Conservation (phyloP, 23 red algal species). For the Gracilaria caudata region DNA sequence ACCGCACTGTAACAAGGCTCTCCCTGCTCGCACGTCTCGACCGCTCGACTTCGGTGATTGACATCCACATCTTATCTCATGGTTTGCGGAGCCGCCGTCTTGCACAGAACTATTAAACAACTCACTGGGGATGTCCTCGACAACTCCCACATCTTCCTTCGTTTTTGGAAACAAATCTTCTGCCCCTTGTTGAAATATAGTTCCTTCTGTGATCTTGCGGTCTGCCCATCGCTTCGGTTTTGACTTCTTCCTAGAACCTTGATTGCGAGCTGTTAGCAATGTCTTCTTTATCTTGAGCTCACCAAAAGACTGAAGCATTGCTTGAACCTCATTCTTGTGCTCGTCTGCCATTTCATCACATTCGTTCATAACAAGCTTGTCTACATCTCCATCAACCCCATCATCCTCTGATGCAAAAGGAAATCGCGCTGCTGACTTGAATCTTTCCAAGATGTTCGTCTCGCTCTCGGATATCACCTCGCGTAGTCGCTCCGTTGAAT, state of each 20-base stretch:
- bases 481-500: background rate
- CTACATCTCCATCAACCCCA: background rate
- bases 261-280: background rate
- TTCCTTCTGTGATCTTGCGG: conserved; percentile 1
- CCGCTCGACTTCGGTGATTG: background rate
- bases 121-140: background rate
- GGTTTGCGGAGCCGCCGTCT: background rate
- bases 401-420: background rate
- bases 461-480: background rate
- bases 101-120: background rate
- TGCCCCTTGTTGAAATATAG: background rate
- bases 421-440: background rate
- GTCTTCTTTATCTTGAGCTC: conserved; percentile 4
- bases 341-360: conserved; percentile 15
- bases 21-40: background rate
- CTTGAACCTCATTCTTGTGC: conserved; percentile 34
- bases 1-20: background rate
- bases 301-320: conserved; percentile 9
- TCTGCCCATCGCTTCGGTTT: conserved; percentile 16
- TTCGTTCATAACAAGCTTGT: background rate
- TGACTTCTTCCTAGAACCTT: background rate
- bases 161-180: background rate
- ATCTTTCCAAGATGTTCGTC: background rate
- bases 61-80: background rate
- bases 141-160: background rate